Evolutionary conservation across 805 yeast genomes (phyloP).

Genomic region (Cephaloascus fragrans): DNA sequence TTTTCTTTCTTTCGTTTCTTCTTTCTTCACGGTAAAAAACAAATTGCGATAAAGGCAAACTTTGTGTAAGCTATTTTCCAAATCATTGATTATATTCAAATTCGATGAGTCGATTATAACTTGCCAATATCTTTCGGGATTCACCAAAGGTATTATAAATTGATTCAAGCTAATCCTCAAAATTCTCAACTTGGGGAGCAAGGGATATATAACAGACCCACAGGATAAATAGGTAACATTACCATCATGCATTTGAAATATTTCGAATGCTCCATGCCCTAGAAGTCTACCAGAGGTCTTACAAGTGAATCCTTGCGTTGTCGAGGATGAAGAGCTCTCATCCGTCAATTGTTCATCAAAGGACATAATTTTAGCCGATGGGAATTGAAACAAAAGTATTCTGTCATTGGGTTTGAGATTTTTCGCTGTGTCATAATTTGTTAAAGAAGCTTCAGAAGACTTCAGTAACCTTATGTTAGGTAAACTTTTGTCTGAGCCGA

Average conservation of each 20-base stretch:
- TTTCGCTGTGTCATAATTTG: not conserved
- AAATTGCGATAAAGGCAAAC: conserved; percentile 34
- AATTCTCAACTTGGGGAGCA: conserved; percentile 54
- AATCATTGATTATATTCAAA: conserved; percentile 11
- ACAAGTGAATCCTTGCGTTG: not conserved
- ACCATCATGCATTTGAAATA: conserved; percentile 49
- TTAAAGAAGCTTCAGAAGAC: not conserved
- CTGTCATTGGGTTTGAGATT: conserved; percentile 15
- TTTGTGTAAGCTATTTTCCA: conserved; percentile 26
- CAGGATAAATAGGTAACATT: conserved; percentile 54
- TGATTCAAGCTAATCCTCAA: conserved; percentile 36
- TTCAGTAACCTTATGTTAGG: not conserved
- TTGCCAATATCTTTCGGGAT: conserved; percentile 73
- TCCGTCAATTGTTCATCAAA: conserved; percentile 21
- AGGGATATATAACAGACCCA: conserved; percentile 66
- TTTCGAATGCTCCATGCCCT: conserved; percentile 50
- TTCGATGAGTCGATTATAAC: conserved; percentile 27
- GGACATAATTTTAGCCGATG: conserved; percentile 22
- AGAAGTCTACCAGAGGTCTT: conserved; percentile 33
- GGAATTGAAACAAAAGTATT: conserved; percentile 21
- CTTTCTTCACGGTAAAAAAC: conserved; percentile 5
- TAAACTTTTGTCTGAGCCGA: not conserved
- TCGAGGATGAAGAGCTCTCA: conserved; percentile 4
- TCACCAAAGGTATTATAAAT: conserved; percentile 56
- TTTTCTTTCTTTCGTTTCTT: no score